Base-by-base conservation (phyloP, 495 filamentous ascomycete genomes). In the Aspergillus steynii region DNA sequence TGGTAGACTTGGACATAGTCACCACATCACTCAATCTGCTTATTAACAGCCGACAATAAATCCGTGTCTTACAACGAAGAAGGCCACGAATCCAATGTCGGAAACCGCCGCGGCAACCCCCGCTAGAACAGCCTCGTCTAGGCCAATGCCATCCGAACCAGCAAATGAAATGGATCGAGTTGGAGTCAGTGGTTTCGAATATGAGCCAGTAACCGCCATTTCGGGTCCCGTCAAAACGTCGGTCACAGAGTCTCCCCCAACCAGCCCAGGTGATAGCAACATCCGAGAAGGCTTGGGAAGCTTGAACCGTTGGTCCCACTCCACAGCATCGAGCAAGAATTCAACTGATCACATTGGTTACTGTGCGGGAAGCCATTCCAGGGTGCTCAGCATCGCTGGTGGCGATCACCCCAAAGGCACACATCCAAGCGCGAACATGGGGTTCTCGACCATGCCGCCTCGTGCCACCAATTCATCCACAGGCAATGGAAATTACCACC, bases 221-320 rank as follows among this genome's bases (percentile, higher is more conserved):
- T 32, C 56, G 15, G 55, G 51, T 20, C 31, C 50, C 29, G 32
- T 65, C 7, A 58, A 68, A 51, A 65, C 65, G 50, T 64, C 64
- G n/a, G 58, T 31, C 29, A 56, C 60, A 9, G 55, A 63, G 32
- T 58, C 59, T 15, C 54, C 59, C 15, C 29, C 61, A 28, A 65
- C 57, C 5, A 62, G 55, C 31, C 51, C 62, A 31, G 67, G 64
- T 29, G 76, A 72, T 56, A 68, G 71, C 51, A 75, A 77, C 56
- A 73, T 87, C 59, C 82, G 79, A 66, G 89, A 91, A 67, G 85
- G 86, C 4, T 74, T 92, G 48, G 86, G 84, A 34, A 91, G 87
- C 60, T 81, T 92, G 67, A 92, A 94, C 73, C 87, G 90, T 56
- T 94, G 90, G 91, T 93, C 90, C 29, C 85, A 88, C 29, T 92